A percentile compares a stretch with the other conserved stretches of the same genome.
These are phyloP conservation scores for Cryoendolithus antarcticus DNA, from an alignment of 2,329 filamentous ascomycete genomes.

Conservation along the genomic window DNA sequence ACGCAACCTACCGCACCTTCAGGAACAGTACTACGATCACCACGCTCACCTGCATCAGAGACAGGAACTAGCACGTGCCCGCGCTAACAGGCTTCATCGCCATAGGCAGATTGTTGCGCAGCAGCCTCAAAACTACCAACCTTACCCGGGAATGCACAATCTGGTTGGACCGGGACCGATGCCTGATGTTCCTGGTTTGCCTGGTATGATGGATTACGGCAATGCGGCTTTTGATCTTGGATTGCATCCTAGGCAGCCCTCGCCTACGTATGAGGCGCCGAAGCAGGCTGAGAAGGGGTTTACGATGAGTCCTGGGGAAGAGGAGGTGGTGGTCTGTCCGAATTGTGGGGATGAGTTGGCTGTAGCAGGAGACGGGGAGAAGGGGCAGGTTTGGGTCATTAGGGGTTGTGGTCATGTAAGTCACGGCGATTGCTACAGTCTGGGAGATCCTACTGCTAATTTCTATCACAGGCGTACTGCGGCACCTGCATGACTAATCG, in stretches of 20 bases:
- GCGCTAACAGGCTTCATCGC: too few relatives aligned
- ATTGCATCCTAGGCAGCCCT: slow-evolving; percentile 18
- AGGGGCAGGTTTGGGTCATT: slow-evolving; percentile 84
- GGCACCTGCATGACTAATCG: slow-evolving; percentile 37
- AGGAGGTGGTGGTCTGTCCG: slow-evolving; percentile 67
- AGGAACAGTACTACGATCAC: not conserved
- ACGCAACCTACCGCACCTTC: not conserved
- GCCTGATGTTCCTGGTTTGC: slow-evolving; percentile 2
- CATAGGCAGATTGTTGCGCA: too few relatives aligned
- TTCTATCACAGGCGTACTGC: slow-evolving; percentile 36
- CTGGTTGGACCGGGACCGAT: too few relatives aligned
- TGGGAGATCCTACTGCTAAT: not conserved
- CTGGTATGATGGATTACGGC: slow-evolving; percentile 25
- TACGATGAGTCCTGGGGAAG: slow-evolving; percentile 60
- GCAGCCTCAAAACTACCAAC: too few relatives aligned
- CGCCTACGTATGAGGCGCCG: slow-evolving; percentile 49
- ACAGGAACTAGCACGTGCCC: not conserved
- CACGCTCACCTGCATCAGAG: not conserved
- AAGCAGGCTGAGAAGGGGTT: slow-evolving; percentile 62
- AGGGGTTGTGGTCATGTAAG: slow-evolving; percentile 86
- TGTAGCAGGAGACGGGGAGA: slow-evolving; percentile 52
- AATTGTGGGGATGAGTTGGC: slow-evolving; percentile 78
- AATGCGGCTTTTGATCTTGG: slow-evolving; percentile 33
- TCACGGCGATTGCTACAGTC: slow-evolving; percentile 9
- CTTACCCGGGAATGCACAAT: too few relatives aligned